These are phyloP conservation scores for Chamaecyparis obtusa DNA, from an alignment of 75 land plant genomes.

Conservation along the genomic window DNA sequence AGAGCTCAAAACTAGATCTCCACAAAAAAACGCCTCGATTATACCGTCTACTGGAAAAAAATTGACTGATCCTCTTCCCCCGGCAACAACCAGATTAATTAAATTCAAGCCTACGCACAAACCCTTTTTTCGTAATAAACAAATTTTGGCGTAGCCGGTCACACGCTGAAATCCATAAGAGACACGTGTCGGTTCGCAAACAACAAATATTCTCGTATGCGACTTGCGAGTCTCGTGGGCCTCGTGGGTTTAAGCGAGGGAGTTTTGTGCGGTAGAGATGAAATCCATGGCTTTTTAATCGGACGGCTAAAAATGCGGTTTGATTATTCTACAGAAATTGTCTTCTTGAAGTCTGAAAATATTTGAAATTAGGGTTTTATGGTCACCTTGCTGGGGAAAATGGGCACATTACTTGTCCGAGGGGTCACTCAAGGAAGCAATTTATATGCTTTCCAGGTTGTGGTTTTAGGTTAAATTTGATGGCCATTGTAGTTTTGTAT, in stretches of 20 bases:
- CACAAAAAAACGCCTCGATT: not conserved
- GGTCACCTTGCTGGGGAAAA: not conserved
- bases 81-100: not conserved
- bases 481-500: too few species aligned
- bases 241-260: too few species aligned
- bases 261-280: not conserved
- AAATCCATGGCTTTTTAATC: too few species aligned
- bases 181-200: not conserved
- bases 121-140: not conserved
- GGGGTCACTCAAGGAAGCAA: too few species aligned
- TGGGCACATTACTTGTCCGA: not conserved
- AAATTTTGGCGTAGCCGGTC: not conserved
- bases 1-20: not conserved
- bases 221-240: not conserved
- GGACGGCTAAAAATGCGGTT: too few species aligned
- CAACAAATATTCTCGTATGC: not conserved
- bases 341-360: too few species aligned
- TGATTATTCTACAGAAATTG: too few species aligned
- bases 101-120: not conserved
- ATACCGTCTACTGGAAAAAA: not conserved
- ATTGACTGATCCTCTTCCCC: not conserved
- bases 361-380: not conserved
- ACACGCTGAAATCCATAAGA: not conserved
- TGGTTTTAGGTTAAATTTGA: too few species aligned
- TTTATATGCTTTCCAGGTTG: too few species aligned